Conservation (phyloP, 768 basidiomycete genomes). For the Mycena rebaudengoi region DNA sequence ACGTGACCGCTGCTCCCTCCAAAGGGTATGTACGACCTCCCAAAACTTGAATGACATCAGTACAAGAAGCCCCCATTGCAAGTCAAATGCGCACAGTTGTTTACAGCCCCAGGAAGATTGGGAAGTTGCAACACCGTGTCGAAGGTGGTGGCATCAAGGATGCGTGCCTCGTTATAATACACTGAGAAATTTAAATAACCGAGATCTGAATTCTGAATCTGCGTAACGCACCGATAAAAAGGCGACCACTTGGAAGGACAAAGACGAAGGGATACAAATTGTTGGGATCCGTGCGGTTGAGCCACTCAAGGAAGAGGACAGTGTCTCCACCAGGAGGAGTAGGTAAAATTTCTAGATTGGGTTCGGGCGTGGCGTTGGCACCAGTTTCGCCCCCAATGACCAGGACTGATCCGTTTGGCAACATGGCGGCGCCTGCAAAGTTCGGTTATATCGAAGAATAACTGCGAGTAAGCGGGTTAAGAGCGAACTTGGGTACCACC, state of each 20-base stretch:
- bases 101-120: slow-evolving; percentile 79
- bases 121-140: slow-evolving; percentile 66
- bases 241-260: slow-evolving; percentile 70
- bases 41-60: slow-evolving; percentile 47
- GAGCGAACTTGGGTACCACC: slow-evolving; percentile 44
- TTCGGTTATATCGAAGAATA: not conserved
- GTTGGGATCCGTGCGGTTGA: slow-evolving; percentile 78
- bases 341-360: slow-evolving; percentile 78
- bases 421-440: slow-evolving; percentile 59
- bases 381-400: slow-evolving; percentile 71
- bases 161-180: slow-evolving; percentile 85
- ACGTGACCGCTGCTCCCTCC: slow-evolving; percentile 72
- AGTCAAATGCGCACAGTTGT: slow-evolving; percentile 67
- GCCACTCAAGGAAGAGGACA: slow-evolving; percentile 66
- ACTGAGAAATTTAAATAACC: slow-evolving; percentile 48
- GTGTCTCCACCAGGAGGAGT: slow-evolving; percentile 72
- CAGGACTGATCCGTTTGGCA: slow-evolving; percentile 74
- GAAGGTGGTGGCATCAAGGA: slow-evolving; percentile 74
- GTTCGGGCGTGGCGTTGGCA: slow-evolving; percentile 70
- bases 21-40: slow-evolving; percentile 82
- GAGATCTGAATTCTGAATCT: not conserved
- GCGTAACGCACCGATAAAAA: slow-evolving; percentile 69
- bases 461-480: not conserved
- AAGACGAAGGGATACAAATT: slow-evolving; percentile 84
- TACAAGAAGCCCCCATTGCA: too few species aligned